Base-by-base conservation (phyloP, 2,329 filamentous ascomycete species). In the Arthrobotrys sphaeroides region DNA sequence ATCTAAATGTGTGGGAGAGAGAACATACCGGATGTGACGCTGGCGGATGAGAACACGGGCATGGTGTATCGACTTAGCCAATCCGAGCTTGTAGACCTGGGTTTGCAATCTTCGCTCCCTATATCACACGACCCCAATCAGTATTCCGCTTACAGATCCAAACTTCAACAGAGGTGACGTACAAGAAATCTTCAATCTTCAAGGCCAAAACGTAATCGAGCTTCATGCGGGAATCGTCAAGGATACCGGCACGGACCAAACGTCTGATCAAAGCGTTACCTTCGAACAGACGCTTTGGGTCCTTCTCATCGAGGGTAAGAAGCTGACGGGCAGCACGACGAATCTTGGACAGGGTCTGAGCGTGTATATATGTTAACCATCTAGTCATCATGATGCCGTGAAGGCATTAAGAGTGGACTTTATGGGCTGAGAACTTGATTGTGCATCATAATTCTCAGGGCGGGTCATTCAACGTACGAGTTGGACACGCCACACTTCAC, bases 301-400 rank as follows among this genome's bases (percentile, higher is more conserved):
- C 95, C 89, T 99, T 99, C 89, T 99, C 95, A 84, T 99, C 95
- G 85, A 99, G 92, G 83, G 95, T 99, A 85, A 99, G 91, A 84
- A 99, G 93, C 89, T 98, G 91, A 97, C 95, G 95, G 85, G 95
- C 95, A 91, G 95, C 95, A 97, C 95, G 95, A 94, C 95, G 95
- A 84, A 99, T 99, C 91, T 98, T 98, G 88, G 95, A 98, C 84
- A 99, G 91, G 84, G 94, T 97, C 64, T 77, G 53, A 53, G 60
- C 64, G 65, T 47, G 42, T 13, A 26, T 33, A 33, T 33, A 5
- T 57, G 65, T 69, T 69, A 76, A 69, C 72, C 64, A 70, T n/a
- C 60, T 59, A 76, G 72, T 76, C 72, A 76, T 76, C 72, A 76
- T 70, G 55, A 76, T 76, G 72, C 72, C 72, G 28, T 76, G 26